phyloP scores from a whole-genome alignment of 108 stramenopile genomes.

The Nitzschia putrida region DNA sequence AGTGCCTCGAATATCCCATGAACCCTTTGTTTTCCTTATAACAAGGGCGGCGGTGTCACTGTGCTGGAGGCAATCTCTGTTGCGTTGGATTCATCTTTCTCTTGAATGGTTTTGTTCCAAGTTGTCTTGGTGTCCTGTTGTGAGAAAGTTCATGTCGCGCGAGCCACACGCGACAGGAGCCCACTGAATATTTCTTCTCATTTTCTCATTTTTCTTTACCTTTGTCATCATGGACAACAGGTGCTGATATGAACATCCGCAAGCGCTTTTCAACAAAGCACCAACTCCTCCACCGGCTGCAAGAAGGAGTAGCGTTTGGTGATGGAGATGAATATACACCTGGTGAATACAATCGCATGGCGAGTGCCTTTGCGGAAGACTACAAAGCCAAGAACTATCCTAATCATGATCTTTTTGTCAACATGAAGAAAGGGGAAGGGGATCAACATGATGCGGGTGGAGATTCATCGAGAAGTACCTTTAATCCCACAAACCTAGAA shows the following conservation, averaged over 20 bases:
- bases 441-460: neutral
- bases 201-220: no score
- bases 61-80: no score
- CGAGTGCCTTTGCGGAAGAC: conserved; percentile 59
- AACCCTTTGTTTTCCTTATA: no score
- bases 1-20: no score
- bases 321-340: conserved; percentile 91
- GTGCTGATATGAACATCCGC: conserved; percentile 59
- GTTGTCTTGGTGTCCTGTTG: no score
- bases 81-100: no score
- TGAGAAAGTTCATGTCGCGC: no score
- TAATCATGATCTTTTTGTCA: conserved; percentile 39
- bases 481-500: conserved; percentile 78
- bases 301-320: conserved; percentile 91
- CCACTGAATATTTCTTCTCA: no score
- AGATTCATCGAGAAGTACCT: conserved; percentile 17
- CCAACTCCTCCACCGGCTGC: conserved; percentile 79
- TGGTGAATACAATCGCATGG: conserved; percentile 66
- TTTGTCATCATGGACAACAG: conserved; percentile 12
- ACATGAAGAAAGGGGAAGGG: conserved; percentile 17
- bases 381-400: conserved; percentile 69
- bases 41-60: no score
- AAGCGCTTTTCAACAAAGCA: conserved; percentile 80
- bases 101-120: no score
- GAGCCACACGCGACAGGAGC: no score